phyloP scores from a whole-genome alignment of 1,284 basidiomycete species.

The Cryptococcus floricola region DNA sequence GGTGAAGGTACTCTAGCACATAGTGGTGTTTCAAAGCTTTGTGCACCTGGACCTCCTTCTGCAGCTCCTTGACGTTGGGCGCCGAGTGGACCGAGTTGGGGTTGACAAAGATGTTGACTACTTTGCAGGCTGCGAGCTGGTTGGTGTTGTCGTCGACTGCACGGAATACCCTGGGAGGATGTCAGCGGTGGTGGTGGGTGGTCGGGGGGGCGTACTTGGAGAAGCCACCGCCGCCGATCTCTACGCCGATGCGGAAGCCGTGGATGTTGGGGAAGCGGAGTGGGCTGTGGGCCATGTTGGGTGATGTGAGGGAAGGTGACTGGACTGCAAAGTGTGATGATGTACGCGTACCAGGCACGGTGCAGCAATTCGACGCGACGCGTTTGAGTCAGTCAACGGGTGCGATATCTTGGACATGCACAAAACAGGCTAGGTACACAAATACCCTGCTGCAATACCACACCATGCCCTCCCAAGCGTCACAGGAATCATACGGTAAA shows the following conservation, averaged over 20 bases:
- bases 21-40: slow-evolving; percentile 73
- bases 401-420: too few species aligned
- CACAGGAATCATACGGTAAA: too few species aligned
- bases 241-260: slow-evolving; percentile 68
- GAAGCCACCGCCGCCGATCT: slow-evolving; percentile 80
- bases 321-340: too few species aligned
- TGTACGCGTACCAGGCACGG: too few species aligned
- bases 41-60: slow-evolving; percentile 94
- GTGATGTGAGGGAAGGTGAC: too few species aligned
- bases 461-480: too few species aligned
- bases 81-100: slow-evolving; percentile 30
- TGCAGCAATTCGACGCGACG: too few species aligned
- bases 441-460: too few species aligned
- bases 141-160: slow-evolving; percentile 65
- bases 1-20: slow-evolving; percentile 79
- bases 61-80: slow-evolving; percentile 63
- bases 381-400: too few species aligned
- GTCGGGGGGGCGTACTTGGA: slow-evolving; percentile 58
- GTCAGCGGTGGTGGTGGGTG: not conserved
- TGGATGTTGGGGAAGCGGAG: slow-evolving; percentile 35
- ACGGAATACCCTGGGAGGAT: slow-evolving; percentile 64
- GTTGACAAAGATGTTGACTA: slow-evolving; percentile 57
- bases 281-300: not conserved
- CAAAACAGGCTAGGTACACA: too few species aligned
- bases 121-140: slow-evolving; percentile 74